phyloP scores from a whole-genome alignment of 2,329 filamentous ascomycete species.

The Fusarium tricinctum region DNA sequence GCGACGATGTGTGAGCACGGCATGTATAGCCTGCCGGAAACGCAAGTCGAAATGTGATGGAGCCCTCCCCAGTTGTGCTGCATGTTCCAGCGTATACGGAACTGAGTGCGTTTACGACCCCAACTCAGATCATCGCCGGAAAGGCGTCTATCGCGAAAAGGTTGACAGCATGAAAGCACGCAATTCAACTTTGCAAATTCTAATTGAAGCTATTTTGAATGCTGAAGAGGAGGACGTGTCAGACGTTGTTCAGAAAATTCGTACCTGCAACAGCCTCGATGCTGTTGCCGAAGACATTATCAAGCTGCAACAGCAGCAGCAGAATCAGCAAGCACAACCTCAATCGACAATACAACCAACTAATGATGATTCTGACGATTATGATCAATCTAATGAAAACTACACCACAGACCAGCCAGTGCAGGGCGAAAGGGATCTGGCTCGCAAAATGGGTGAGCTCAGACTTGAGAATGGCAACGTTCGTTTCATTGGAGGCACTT shows the following conservation, averaged over 20 bases:
- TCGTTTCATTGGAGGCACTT: slow-evolving; percentile 93
- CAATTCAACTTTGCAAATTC: slow-evolving; percentile 89
- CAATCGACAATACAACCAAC: slow-evolving; percentile 51
- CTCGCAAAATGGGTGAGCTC: slow-evolving; percentile 93
- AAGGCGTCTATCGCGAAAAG: slow-evolving; percentile 97
- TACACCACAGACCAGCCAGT: slow-evolving; percentile 58
- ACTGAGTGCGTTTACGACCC: slow-evolving; percentile 95
- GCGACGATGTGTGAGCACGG: slow-evolving; percentile 85
- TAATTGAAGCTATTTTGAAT: slow-evolving; percentile 93
- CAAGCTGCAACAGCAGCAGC: slow-evolving; percentile 58
- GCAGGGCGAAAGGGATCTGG: slow-evolving; percentile 81
- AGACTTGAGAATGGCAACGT: slow-evolving; percentile 88
- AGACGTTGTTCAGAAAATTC: slow-evolving; percentile 85
- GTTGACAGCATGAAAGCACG: slow-evolving; percentile 88
- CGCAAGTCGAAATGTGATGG: slow-evolving; percentile 93
- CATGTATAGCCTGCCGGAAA: slow-evolving; percentile 83
- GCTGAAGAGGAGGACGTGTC: slow-evolving; percentile 89
- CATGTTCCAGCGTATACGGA: slow-evolving; percentile 94
- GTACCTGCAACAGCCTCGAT: slow-evolving; percentile 82
- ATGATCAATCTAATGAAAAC: slow-evolving; percentile 59
- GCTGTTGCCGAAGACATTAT: slow-evolving; percentile 67
- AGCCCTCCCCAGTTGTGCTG: slow-evolving; percentile 89
- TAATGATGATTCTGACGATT: slow-evolving; percentile 58
- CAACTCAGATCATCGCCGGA: slow-evolving; percentile 94
- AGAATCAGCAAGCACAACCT: slow-evolving; percentile 57